These are phyloP conservation scores for Eucalyptus curtisii DNA, from an alignment of 345 rosid genomes.

Conservation along the genomic window DNA sequence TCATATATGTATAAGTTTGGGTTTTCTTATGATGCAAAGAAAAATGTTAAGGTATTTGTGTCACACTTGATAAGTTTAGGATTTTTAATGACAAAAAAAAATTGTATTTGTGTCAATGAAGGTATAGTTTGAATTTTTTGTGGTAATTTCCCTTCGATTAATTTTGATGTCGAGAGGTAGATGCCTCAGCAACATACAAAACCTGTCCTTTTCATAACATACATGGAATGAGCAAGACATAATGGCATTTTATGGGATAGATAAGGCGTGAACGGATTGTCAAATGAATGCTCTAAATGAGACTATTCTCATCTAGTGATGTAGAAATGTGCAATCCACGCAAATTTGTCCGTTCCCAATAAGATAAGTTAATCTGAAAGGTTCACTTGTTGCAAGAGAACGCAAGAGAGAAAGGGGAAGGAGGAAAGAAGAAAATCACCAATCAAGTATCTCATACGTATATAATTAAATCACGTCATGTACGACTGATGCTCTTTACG, in stretches of 20 bases:
- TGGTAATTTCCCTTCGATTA: not conserved
- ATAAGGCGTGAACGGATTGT: rapidly evolving
- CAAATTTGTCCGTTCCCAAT: not conserved
- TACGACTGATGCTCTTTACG: rapidly evolving
- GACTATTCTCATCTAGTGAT: not conserved
- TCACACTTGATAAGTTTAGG: rapidly evolving
- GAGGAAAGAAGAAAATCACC: not conserved
- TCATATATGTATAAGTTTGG: no score
- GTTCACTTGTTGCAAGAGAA: not conserved
- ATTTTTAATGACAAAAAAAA: no score
- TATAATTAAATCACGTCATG: not conserved
- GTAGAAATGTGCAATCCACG: not conserved
- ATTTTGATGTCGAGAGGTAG: not conserved
- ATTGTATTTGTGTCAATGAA: no score
- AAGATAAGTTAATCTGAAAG: not conserved
- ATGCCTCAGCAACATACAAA: not conserved
- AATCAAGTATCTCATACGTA: not conserved
- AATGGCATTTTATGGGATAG: no score
- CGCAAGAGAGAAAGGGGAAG: rapidly evolving
- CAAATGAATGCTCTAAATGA: not conserved
- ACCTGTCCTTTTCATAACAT: not conserved
- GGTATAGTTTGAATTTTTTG: not conserved
- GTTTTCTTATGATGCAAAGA: no score
- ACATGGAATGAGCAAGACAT: not conserved
- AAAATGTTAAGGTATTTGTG: no score